Percentiles rank a stretch among this genome's conserved stretches.
These are phyloP conservation scores for Cnidoscolus chayamansa DNA, from an alignment of 441 rosid species.

Conservation along the genomic window DNA sequence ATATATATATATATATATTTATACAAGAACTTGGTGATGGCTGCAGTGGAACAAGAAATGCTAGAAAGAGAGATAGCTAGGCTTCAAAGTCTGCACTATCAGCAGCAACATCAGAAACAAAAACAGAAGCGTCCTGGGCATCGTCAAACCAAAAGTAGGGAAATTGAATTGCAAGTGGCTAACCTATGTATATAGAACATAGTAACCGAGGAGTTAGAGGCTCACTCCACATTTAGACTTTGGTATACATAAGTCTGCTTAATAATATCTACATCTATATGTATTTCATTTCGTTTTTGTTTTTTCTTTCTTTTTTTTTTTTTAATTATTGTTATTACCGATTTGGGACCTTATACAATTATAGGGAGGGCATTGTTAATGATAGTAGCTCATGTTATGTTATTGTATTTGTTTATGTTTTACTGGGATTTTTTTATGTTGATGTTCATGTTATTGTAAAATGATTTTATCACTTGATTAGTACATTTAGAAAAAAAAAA, in stretches of 20 bases:
- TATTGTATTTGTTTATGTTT: too few relatives aligned
- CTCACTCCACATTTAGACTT: not conserved
- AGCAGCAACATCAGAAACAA: conserved; percentile 39
- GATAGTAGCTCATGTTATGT: too few relatives aligned
- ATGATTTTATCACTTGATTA: too few relatives aligned
- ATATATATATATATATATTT: not conserved
- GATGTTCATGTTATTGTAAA: too few relatives aligned
- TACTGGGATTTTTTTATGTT: too few relatives aligned
- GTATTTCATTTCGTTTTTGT: too few relatives aligned
- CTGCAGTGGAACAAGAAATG: conserved; percentile 77
- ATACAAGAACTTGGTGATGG: not conserved
- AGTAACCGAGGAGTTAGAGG: not conserved
- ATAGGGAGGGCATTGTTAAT: not conserved
- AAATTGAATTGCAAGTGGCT: conserved; percentile 37
- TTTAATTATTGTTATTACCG: too few relatives aligned
- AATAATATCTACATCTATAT: not conserved
- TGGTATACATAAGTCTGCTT: not conserved
- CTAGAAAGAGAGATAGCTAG: conserved; percentile 78
- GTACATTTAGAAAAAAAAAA: too few relatives aligned
- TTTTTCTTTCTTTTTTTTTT: not conserved
- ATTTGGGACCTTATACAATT: not conserved
- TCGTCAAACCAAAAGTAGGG: conserved; percentile 29
- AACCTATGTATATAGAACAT: conserved; percentile 18
- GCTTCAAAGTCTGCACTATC: conserved; percentile 52
- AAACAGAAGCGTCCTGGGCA: conserved; percentile 29